Percentiles rank a stretch among this genome's conserved stretches.
Evolutionary conservation across 208 protist genomes (phyloP).

Genomic region (Trypanosoma melophagium): DNA sequence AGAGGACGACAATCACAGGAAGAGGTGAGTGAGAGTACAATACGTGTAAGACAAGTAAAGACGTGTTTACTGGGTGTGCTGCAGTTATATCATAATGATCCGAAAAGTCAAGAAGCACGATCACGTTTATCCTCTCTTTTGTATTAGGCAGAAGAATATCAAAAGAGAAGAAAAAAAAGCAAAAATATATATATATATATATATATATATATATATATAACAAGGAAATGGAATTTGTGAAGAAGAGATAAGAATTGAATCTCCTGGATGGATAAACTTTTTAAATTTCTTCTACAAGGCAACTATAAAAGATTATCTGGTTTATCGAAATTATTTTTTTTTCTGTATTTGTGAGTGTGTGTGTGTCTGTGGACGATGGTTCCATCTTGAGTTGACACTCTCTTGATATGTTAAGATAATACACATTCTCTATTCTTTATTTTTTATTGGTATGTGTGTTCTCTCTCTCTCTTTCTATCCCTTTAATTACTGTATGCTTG

Average conservation of each 20-base stretch:
- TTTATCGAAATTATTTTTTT: no score
- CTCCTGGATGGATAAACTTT: no score
- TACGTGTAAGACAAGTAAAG: slow-evolving; percentile 50
- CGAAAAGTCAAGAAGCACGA: slow-evolving; percentile 62
- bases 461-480: not conserved
- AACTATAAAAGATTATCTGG: no score
- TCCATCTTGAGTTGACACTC: no score
- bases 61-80: slow-evolving; percentile 63
- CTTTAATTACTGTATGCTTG: not conserved
- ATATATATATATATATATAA: no score
- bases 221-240: no score
- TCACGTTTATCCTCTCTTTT: slow-evolving; percentile 70
- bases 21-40: slow-evolving; percentile 18
- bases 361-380: no score
- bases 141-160: slow-evolving; percentile 35
- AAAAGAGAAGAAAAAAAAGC: not conserved
- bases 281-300: no score
- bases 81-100: slow-evolving; percentile 61
- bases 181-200: not conserved
- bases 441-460: slow-evolving; percentile 4
- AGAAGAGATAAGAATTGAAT: no score
- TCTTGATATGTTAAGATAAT: no score
- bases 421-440: not conserved
- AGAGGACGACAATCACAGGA: not conserved
- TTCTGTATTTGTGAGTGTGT: no score